A percentile compares a stretch with the other conserved stretches of the same genome.
phyloP scores from a whole-genome alignment of 2,329 filamentous ascomycete genomes.

The Penicillium sp. region DNA sequence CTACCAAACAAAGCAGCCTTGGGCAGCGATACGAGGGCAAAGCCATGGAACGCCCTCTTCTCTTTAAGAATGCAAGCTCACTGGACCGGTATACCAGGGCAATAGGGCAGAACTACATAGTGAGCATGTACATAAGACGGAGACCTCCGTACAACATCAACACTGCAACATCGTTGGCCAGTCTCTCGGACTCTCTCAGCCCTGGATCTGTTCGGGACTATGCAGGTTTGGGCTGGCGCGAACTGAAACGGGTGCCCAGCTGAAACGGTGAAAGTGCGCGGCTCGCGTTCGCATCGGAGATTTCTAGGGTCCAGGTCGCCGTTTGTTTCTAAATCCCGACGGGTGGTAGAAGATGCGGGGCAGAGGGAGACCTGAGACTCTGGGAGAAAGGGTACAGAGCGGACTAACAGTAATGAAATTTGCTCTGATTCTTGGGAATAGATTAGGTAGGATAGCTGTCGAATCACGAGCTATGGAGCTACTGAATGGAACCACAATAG shows the following conservation, averaged over 20 bases:
- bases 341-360: too few species aligned
- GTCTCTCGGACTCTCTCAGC: neutral
- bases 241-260: conserved; percentile 10
- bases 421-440: too few species aligned
- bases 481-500: too few species aligned
- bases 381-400: too few species aligned
- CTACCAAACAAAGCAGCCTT: neutral
- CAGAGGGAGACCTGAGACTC: too few species aligned
- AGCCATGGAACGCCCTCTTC: too few species aligned
- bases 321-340: neutral
- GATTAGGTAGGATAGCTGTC: too few species aligned
- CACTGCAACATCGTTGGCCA: neutral
- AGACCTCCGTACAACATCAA: neutral
- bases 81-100: neutral
- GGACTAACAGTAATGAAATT: too few species aligned
- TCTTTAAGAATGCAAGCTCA: too few species aligned
- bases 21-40: neutral
- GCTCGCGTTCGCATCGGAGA: conserved; percentile 2
- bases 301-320: conserved; percentile 1
- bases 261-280: conserved; percentile 3
- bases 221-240: conserved; percentile 7
- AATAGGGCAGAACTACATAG: too few species aligned
- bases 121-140: neutral
- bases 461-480: too few species aligned
- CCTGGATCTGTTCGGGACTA: neutral